Evolutionary conservation across 2,329 filamentous ascomycete genomes (phyloP).

Genomic region (Arthrobotrys entomopaga): DNA sequence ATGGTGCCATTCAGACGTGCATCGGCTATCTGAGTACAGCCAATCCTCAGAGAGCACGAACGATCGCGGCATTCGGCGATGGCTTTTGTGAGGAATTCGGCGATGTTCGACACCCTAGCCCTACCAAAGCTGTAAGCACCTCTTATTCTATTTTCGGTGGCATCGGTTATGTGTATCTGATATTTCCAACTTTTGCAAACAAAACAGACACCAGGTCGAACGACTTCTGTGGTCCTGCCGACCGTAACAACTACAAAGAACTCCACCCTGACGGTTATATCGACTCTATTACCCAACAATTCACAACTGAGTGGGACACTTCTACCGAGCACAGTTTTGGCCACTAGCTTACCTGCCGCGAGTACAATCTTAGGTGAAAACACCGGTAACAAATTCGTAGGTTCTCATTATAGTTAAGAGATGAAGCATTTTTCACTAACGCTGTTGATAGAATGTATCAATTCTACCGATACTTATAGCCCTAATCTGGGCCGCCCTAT

Average conservation of each 20-base stretch:
- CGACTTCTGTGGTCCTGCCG: conserved; percentile 21
- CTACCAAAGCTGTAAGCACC: conserved; percentile 30
- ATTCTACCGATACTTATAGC: no score
- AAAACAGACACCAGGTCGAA: conserved; percentile 31
- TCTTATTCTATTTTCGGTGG: not conserved
- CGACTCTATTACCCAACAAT: not conserved
- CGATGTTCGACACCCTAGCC: conserved; percentile 18
- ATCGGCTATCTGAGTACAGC: conserved; percentile 28
- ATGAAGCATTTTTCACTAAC: no score
- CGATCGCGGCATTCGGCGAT: conserved; percentile 4
- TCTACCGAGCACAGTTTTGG: not conserved
- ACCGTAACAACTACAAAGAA: conserved; percentile 12
- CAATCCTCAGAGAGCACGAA: conserved; percentile 18
- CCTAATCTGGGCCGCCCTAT: no score
- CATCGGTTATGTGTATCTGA: not conserved
- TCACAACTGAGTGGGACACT: not conserved
- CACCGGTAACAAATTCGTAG: no score
- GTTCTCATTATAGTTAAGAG: no score
- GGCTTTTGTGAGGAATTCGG: conserved; percentile 42
- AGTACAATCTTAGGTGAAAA: no score
- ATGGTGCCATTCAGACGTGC: conserved; percentile 32
- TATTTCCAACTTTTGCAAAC: not conserved
- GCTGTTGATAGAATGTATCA: no score
- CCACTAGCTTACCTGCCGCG: not conserved
- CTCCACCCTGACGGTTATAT: conserved; percentile 1